Evolutionary conservation across 495 filamentous ascomycete genomes (phyloP).

Genomic region (Lindgomyces ingoldianus): DNA sequence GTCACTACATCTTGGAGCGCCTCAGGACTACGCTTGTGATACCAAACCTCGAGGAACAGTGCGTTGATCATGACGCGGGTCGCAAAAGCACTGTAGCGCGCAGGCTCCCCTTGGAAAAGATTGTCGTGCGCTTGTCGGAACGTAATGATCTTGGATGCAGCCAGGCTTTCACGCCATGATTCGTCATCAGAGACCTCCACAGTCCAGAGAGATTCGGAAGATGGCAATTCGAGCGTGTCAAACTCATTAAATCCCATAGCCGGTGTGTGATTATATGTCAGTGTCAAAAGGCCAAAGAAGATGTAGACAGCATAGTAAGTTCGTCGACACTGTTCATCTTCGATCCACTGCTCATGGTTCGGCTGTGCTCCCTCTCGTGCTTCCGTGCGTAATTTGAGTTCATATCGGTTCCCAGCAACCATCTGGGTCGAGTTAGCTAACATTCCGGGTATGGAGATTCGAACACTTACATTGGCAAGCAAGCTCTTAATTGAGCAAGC

Average conservation of each 20-base stretch:
- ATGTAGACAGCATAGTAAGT: constrained; percentile 99
- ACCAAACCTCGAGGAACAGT: constrained; percentile 97
- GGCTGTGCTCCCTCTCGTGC: constrained; percentile 76
- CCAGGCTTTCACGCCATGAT: constrained; percentile 76
- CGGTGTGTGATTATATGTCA: constrained; percentile 97
- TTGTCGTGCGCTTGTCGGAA: constrained; percentile 93
- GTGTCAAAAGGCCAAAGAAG: constrained; percentile 93
- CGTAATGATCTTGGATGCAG: constrained; percentile 69
- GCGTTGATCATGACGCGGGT: constrained; percentile 99
- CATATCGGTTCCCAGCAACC: constrained; percentile 96
- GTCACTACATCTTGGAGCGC: constrained; percentile 94
- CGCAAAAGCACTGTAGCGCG: constrained; percentile 94
- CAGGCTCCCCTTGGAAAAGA: constrained; percentile 87
- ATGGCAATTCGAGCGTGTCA: constrained; percentile 87
- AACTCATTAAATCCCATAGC: constrained; percentile 98
- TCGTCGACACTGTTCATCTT: constrained; percentile 92
- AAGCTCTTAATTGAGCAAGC: constrained; percentile 98
- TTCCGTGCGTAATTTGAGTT: constrained; percentile 87
- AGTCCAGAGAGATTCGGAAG: constrained; percentile 94
- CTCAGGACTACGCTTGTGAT: constrained; percentile 95
- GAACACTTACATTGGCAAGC: constrained; percentile 69
- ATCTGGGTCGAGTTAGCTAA: constrained; percentile 54
- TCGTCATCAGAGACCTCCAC: constrained; percentile 76
- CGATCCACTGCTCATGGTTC: constrained; percentile 88
- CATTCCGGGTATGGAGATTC: neutral